Percentiles rank a stretch among this genome's conserved stretches.
Conservation (phyloP, 2,329 filamentous ascomycete genomes). For the Colletotrichum filicis region DNA sequence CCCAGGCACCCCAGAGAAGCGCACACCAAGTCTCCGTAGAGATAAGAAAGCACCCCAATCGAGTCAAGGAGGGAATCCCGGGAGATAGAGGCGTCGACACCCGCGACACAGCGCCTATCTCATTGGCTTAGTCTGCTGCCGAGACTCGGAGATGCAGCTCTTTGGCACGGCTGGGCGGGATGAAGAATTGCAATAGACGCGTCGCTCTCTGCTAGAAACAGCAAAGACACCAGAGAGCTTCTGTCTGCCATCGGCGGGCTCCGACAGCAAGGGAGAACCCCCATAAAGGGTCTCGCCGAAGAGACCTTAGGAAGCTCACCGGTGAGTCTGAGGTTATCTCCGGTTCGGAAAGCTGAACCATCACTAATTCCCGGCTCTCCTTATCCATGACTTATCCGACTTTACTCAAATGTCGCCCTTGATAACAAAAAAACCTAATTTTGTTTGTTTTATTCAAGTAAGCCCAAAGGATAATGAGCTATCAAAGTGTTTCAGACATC, state of each 20-base stretch:
- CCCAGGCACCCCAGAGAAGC: background rate
- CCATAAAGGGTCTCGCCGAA: conserved; percentile 11
- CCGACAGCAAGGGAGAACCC: background rate
- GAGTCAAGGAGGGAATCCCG: conserved; percentile 1
- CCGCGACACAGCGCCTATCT: background rate
- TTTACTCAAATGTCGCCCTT: background rate
- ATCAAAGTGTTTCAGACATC: background rate
- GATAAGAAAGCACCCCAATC: conserved; percentile 27
- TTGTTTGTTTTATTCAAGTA: background rate
- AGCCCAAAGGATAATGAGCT: background rate
- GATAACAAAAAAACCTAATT: background rate
- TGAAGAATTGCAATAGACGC: background rate
- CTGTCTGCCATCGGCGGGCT: conserved; percentile 23
- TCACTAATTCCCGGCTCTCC: background rate
- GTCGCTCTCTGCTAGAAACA: background rate
- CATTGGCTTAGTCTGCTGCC: conserved; percentile 22
- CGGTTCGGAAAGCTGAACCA: background rate
- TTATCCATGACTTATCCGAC: background rate
- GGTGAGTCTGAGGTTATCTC: background rate
- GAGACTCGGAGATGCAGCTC: conserved; percentile 27
- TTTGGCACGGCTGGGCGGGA: background rate
- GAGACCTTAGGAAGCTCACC: background rate
- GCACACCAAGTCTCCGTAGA: conserved; percentile 9
- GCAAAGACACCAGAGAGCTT: background rate
- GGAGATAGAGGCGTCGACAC: conserved; percentile 14